phyloP scores from a whole-genome alignment of 2,329 filamentous ascomycete genomes.

The Fusarium armeniacum region DNA sequence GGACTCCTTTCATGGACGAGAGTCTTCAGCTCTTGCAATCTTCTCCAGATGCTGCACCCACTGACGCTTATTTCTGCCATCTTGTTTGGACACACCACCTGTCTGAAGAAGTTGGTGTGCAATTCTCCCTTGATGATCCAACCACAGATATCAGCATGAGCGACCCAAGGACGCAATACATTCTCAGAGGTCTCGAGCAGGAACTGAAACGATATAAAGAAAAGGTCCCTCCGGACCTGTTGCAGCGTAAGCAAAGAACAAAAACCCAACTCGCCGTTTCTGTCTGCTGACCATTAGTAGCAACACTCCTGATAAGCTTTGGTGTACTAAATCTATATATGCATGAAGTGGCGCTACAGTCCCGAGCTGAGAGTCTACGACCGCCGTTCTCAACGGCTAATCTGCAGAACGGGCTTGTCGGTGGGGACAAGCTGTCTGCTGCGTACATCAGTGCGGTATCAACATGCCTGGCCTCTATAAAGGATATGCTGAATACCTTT shows the following conservation, averaged over 20 bases:
- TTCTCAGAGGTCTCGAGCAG: conserved; percentile 74
- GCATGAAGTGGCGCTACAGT: conserved; percentile 80
- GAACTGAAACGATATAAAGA: conserved; percentile 72
- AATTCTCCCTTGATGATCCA: conserved; percentile 77
- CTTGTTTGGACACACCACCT: conserved; percentile 72
- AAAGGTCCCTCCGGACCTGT: conserved; percentile 65
- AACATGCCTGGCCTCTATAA: conserved; percentile 75
- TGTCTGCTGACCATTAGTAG: conserved; percentile 55
- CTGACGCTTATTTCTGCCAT: conserved; percentile 71
- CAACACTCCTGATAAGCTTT: conserved; percentile 74
- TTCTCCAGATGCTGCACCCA: conserved; percentile 67
- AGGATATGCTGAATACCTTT: conserved; percentile 76
- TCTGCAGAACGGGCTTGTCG: conserved; percentile 59
- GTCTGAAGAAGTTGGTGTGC: conserved; percentile 75
- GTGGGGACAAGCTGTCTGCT: conserved; percentile 57
- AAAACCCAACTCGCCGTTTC: neutral
- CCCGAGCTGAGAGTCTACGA: conserved; percentile 70
- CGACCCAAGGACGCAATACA: conserved; percentile 74
- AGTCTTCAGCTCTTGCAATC: conserved; percentile 68
- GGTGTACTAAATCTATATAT: conserved; percentile 78
- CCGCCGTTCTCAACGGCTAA: conserved; percentile 62
- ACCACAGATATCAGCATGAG: conserved; percentile 66
- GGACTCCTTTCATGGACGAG: conserved; percentile 72
- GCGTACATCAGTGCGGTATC: conserved; percentile 77
- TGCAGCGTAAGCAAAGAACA: conserved; percentile 66